phyloP scores from a whole-genome alignment of 257 asterid species.

The Nicotiana paniculata region DNA sequence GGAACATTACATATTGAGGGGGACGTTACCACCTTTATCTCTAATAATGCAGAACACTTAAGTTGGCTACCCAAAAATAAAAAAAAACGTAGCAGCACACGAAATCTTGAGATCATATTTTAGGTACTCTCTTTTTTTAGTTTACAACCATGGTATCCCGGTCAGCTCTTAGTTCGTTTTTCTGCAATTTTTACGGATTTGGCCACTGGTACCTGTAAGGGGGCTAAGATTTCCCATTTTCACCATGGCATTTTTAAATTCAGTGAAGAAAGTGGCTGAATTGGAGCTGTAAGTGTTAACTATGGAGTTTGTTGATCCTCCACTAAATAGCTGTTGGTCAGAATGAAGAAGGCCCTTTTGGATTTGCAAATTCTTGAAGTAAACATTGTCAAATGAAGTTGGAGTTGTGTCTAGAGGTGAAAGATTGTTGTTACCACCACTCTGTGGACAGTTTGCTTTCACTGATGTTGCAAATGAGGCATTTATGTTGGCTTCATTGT shows the following conservation, averaged over 20 bases:
- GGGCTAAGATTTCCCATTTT: slow-evolving; percentile 7
- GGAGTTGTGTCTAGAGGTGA: background rate
- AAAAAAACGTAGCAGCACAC: too few species aligned
- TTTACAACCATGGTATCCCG: too few species aligned
- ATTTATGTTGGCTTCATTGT: background rate
- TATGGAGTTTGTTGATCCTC: background rate
- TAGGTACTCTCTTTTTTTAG: too few species aligned
- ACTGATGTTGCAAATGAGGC: background rate
- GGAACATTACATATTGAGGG: too few species aligned
- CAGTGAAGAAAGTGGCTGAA: background rate
- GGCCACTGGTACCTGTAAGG: background rate
- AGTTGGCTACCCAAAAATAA: too few species aligned
- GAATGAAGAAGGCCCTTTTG: background rate
- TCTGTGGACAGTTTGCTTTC: background rate
- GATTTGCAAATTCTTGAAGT: background rate
- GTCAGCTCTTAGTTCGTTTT: background rate
- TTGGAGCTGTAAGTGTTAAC: background rate
- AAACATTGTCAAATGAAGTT: slow-evolving; percentile 3
- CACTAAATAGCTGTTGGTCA: background rate
- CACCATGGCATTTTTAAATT: background rate
- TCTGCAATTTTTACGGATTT: slow-evolving; percentile 1
- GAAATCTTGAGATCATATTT: too few species aligned
- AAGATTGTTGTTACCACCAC: background rate
- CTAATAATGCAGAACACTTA: too few species aligned
- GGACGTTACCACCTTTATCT: too few species aligned